Evolutionary conservation across 2,329 filamentous ascomycete genomes (phyloP).

Genomic region (Xylariaceae sp.): DNA sequence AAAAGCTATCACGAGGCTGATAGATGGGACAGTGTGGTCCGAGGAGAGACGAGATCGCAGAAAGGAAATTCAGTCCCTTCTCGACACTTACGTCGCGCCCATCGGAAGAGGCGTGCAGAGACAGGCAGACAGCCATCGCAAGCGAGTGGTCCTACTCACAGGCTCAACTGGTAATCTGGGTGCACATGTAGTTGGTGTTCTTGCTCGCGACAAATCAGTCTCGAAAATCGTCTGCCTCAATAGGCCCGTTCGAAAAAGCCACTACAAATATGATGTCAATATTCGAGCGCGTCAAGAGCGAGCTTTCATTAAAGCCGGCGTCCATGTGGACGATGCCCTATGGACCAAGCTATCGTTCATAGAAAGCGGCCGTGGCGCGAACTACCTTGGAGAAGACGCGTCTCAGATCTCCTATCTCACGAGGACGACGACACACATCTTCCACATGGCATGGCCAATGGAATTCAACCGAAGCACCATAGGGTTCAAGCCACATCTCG

Average conservation of each 20-base stretch:
- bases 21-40: too few relatives aligned
- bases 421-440: slow-evolving; percentile 12
- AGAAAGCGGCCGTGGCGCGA: not conserved
- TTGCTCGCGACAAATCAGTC: slow-evolving; percentile 6
- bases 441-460: slow-evolving; percentile 15
- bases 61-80: not conserved
- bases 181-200: slow-evolving; percentile 11
- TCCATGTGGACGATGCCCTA: slow-evolving; percentile 2
- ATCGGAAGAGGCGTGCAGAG: not conserved
- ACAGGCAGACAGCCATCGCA: too few relatives aligned
- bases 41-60: not conserved
- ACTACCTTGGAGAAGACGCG: not conserved
- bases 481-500: slow-evolving; percentile 7
- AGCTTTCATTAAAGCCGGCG: slow-evolving; percentile 6
- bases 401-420: not conserved
- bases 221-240: slow-evolving; percentile 15
- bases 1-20: too few relatives aligned
- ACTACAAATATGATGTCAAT: not conserved
- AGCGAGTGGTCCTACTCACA: slow-evolving; percentile 14
- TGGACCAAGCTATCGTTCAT: slow-evolving; percentile 7
- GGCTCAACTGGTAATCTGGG: slow-evolving; percentile 18
- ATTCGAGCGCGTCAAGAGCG: slow-evolving; percentile 5
- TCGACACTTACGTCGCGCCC: not conserved
- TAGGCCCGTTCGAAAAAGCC: not conserved
- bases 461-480: slow-evolving; percentile 8